Evolutionary conservation across 2,329 filamentous ascomycete genomes (phyloP).

Genomic region (Rhinocladiella similis): DNA sequence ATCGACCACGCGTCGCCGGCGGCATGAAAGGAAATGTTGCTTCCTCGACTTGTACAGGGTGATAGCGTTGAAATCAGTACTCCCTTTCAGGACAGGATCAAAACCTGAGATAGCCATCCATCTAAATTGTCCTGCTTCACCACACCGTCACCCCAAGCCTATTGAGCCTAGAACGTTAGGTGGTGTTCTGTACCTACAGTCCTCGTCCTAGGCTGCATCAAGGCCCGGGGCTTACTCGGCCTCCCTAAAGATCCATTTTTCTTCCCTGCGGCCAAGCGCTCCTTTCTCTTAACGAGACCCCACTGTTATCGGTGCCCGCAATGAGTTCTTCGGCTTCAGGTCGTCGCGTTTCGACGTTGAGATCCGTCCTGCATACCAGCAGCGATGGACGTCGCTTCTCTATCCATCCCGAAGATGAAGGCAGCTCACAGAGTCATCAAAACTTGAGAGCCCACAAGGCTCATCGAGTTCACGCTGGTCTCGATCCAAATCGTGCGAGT

Average conservation of each 20-base stretch:
- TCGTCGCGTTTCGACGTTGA: conserved; percentile 46
- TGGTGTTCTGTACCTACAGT: too few relatives aligned
- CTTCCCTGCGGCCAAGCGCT: conserved; percentile 9
- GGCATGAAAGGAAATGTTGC: too few relatives aligned
- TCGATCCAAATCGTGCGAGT: conserved; percentile 82
- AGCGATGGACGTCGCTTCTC: conserved; percentile 31
- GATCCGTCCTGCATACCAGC: conserved; percentile 31
- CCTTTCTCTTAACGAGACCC: neutral
- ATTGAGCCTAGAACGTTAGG: too few relatives aligned
- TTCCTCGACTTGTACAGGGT: too few relatives aligned
- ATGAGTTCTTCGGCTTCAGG: conserved; percentile 52
- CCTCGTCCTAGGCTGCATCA: too few relatives aligned
- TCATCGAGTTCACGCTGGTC: conserved; percentile 84
- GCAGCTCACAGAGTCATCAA: conserved; percentile 78
- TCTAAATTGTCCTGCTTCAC: too few relatives aligned
- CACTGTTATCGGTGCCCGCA: neutral
- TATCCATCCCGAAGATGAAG: conserved; percentile 50
- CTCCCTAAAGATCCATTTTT: neutral
- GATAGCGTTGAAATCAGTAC: too few relatives aligned
- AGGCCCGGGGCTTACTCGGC: too few relatives aligned
- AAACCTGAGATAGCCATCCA: too few relatives aligned
- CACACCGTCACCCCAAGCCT: too few relatives aligned
- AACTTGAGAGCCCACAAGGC: conserved; percentile 89
- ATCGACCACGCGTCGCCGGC: too few relatives aligned
- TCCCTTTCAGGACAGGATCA: too few relatives aligned